These are phyloP conservation scores for Lignosus rhinocerotis DNA, from an alignment of 1,284 basidiomycete genomes.

Conservation along the genomic window DNA sequence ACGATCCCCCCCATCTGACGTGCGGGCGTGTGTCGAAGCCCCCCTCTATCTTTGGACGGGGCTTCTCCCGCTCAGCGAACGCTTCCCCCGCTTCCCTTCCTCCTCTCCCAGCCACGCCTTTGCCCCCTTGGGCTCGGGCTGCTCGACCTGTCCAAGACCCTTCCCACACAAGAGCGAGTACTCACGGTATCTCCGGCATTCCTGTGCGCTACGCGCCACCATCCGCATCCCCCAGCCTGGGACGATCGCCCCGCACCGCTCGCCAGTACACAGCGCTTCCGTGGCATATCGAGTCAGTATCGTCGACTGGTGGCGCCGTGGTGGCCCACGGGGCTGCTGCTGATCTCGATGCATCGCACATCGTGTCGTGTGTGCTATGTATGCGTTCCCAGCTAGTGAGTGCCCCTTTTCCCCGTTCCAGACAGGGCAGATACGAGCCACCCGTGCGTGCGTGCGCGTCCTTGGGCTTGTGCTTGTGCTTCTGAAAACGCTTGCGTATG, in stretches of 20 bases:
- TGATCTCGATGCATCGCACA: conserved; percentile 6
- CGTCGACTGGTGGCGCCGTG: neutral
- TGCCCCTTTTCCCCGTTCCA: no score
- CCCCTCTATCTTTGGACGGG: conserved; percentile 5
- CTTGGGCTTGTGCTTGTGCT: neutral
- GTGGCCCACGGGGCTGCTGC: neutral
- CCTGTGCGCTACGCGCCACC: conserved; percentile 3
- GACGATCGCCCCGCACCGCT: no score
- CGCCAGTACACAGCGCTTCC: neutral
- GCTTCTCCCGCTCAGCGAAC: conserved; percentile 7
- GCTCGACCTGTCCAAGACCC: neutral
- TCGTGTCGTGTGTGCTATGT: neutral
- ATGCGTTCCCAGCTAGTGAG: no score
- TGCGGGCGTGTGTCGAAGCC: conserved; percentile 10
- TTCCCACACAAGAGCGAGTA: neutral
- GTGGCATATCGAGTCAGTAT: neutral
- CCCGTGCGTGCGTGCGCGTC: neutral
- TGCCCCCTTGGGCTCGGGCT: neutral
- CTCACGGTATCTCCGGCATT: conserved; percentile 12
- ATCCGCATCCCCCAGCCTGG: no score
- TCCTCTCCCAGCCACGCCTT: conserved; percentile 1
- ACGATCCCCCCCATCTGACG: conserved; percentile 17
- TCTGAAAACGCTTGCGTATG: conserved; percentile 9
- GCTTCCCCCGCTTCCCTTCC: neutral
- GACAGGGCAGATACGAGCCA: no score